Percentiles rank a stretch among this genome's conserved stretches.
These are phyloP conservation scores for Huntiella moniliformis DNA, from an alignment of 2,329 filamentous ascomycete genomes.

Conservation along the genomic window DNA sequence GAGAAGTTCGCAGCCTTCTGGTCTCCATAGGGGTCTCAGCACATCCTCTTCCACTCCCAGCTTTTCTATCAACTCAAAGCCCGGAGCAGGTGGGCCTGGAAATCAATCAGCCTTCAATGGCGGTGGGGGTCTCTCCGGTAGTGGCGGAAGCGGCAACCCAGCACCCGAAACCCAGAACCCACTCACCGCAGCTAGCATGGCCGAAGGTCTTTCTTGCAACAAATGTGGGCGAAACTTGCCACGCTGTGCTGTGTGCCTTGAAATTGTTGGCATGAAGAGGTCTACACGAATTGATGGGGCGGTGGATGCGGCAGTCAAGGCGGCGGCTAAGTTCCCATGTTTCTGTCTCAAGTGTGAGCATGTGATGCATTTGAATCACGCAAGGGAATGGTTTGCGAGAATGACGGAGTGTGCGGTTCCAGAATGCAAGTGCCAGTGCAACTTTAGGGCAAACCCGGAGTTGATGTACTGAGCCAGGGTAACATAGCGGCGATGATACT, in stretches of 20 bases:
- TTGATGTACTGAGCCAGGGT: conserved; percentile 25
- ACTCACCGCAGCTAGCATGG: conserved; percentile 37
- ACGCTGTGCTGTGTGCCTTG: conserved; percentile 48
- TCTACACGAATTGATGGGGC: conserved; percentile 37
- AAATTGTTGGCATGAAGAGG: conserved; percentile 45
- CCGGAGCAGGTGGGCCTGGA: no score
- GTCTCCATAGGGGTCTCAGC: conserved; percentile 14
- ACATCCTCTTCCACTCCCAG: no score
- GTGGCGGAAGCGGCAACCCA: no score
- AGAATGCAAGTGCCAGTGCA: conserved; percentile 48
- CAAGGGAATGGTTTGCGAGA: conserved; percentile 44
- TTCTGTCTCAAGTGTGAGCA: conserved; percentile 53
- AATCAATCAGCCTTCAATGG: no score
- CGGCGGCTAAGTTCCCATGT: conserved; percentile 43
- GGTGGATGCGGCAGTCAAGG: conserved; percentile 25
- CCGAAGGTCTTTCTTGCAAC: conserved; percentile 44
- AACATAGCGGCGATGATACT: neutral
- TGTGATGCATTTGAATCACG: conserved; percentile 48
- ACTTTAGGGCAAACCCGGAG: conserved; percentile 40
- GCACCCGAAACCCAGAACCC: conserved; percentile 24
- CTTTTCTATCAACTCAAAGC: no score
- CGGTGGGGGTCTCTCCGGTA: no score
- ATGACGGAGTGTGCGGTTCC: conserved; percentile 50
- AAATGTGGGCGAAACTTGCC: conserved; percentile 48
- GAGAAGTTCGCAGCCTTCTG: conserved; percentile 11